Evolutionary conservation across 176 grass and related monocot genomes (phyloP), one percentile per base, ranked within the genome.

Genomic region (Eleusine coracana): DNA sequence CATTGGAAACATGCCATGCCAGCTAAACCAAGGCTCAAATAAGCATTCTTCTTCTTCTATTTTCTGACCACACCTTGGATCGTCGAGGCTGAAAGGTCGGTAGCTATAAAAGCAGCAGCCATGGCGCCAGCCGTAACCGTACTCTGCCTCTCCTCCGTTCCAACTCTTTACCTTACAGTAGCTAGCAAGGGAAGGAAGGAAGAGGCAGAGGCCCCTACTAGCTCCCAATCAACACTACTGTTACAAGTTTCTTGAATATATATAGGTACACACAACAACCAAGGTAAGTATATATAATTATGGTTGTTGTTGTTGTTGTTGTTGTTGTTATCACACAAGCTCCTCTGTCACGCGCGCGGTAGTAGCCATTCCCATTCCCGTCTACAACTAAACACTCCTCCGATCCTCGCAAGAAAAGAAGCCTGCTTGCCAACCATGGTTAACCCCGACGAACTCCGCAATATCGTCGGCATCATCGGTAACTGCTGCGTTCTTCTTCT

Each of bases 401-500:
- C 41, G 41, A n/a, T n/a, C 36, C 1, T 73, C 45, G 27, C 71
- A 56, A 75, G 50, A 56, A 75, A 3, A 74, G 0, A 10, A n/a
- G 44, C 70, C 36, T 54, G 71, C 31, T 51, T 51, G 23, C 21
- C 42, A 3, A 58, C 60, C 38, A 87, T 85, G 81, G 72, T 82
- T n/a, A 69, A 70, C 29, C 36, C 58, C 0, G 73, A 87, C 66
- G 68, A 25, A 0, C 51, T 82, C 49, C 77, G 91, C 29, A 83
- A 89, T 8, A 13, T 90, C 28, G 72, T 93, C 4, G 88, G 88
- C 39, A 88, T 93, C 63, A 71, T 90, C 70, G 91, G 88, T 89
- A 70, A 23, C 59, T 29, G 5, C 20, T 6, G 7, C n/a, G 31
- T 3, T 15, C 49, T 16, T 16, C 49, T 51, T 51, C 49, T 51